These are phyloP conservation scores for Rhodocollybia butyracea DNA, from an alignment of 768 basidiomycete genomes.

Conservation along the genomic window DNA sequence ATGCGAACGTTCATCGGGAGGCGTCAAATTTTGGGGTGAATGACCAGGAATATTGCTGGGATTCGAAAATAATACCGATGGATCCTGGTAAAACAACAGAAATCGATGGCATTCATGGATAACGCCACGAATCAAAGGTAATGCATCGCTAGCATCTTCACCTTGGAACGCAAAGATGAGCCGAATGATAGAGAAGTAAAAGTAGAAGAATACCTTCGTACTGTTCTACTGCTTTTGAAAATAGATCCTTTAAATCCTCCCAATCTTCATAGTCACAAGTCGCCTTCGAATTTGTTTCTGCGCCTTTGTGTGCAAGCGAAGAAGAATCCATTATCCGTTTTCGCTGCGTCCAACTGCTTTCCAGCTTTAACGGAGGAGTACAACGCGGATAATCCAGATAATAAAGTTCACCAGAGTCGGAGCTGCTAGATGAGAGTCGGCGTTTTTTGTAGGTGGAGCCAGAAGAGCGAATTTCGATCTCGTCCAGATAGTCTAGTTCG, in stretches of 20 bases:
- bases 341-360: constrained; percentile 28
- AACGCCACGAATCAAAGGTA: constrained; percentile 57
- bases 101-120: constrained; percentile 71
- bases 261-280: constrained; percentile 50
- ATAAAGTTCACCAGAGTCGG: constrained; percentile 12
- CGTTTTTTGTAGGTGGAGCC: background rate
- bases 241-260: constrained; percentile 65
- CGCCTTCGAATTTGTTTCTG: constrained; percentile 12
- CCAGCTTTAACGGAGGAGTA: constrained; percentile 21
- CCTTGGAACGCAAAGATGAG: constrained; percentile 22
- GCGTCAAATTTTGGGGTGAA: constrained; percentile 14
- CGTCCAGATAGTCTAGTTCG: constrained; percentile 13
- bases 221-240: constrained; percentile 50
- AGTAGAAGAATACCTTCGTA: constrained; percentile 48
- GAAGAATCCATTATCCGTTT: constrained; percentile 40
- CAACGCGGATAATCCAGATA: constrained; percentile 37
- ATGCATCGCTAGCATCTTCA: constrained; percentile 44
- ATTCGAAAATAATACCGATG: constrained; percentile 44
- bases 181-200: constrained; percentile 4
- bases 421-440: background rate
- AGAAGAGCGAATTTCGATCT: constrained; percentile 4
- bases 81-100: constrained; percentile 50
- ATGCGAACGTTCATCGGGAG: constrained; percentile 13
- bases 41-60: constrained; percentile 14
- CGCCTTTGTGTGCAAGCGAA: constrained; percentile 26